Percentiles rank a stretch among this genome's conserved stretches.
Conservation (phyloP, 2,329 filamentous ascomycete genomes). For the Fusarium luffae region DNA sequence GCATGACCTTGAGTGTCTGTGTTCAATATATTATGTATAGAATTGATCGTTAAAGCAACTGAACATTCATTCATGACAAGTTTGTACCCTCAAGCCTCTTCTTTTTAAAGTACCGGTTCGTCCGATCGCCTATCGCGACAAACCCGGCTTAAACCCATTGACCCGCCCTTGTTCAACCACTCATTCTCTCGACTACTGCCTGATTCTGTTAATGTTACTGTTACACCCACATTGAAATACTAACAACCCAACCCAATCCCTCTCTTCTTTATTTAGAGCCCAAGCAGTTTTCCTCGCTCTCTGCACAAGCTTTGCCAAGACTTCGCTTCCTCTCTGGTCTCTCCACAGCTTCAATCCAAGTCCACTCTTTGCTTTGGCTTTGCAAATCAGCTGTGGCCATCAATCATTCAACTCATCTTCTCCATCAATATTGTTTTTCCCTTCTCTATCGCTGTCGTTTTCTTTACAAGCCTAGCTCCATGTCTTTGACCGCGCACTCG, state of each 20-base stretch:
- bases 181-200: background rate
- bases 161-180: slow-evolving; percentile 1
- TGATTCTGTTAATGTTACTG: slow-evolving; percentile 3
- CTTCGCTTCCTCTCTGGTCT: slow-evolving; percentile 13
- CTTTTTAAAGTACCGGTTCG: slow-evolving; percentile 21
- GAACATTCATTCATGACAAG: background rate
- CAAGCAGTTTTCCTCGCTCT: background rate
- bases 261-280: background rate
- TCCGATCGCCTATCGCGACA: slow-evolving; percentile 32
- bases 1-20: background rate
- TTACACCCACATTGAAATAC: background rate
- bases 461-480: slow-evolving; percentile 32
- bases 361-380: slow-evolving; percentile 11
- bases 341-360: slow-evolving; percentile 4
- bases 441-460: background rate
- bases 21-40: background rate
- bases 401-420: background rate
- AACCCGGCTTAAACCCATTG: slow-evolving; percentile 16
- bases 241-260: background rate
- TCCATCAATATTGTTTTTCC: background rate
- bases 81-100: background rate
- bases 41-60: background rate
- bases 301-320: slow-evolving; percentile 31
- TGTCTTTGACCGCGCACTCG: slow-evolving; percentile 41
- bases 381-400: slow-evolving; percentile 15